Base-by-base conservation (phyloP, 441 rosid species). In the Gossypium trilobum region DNA sequence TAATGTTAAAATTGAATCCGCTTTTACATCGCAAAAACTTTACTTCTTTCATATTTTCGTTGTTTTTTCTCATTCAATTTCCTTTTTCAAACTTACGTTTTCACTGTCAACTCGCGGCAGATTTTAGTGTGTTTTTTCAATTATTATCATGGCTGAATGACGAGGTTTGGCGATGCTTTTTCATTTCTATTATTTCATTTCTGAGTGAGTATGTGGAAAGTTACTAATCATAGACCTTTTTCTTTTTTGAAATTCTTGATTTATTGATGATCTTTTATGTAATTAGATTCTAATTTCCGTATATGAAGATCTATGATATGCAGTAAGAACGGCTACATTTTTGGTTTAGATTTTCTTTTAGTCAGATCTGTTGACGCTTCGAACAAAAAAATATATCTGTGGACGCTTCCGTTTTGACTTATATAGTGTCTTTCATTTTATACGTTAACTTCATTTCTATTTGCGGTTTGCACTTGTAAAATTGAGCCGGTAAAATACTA, bases 21-120 rank as follows among this genome's bases (percentile, higher is more conserved):
- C 57, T 72, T 55, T 36, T 58, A 0, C 76, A 64, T 73, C 66
- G 63, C 48, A 13, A 22, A 20, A n/a, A 7, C 65, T 67, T 1
- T 20, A 44, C 33, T 50, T 44, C 19, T 20, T 22, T 11, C 19
- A 20, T 64, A 13, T 22, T 22, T 9, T 7, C 22, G 39, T 58
- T 25, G 27, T 17, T 20, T 64, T 64, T 20, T 64, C 14, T 20
- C 8, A 29, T 64, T 44, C 7, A 13, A 20, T 64, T 42, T 42
- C 16, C 31, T 14, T 25, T 50, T 16, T 68, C 11, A 44, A 61
- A 36, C 20, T 46, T 16, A 16, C 56, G 10, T 9, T 68, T 29
- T 51, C 27, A 51, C 46, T 29, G 46, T 10, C 22, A 27, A 68
- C 52, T 67, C 59, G 71, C 23, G 0, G 27, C 72, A 51, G 42